Percentiles rank a stretch among this genome's conserved stretches.
These are phyloP conservation scores for Colletotrichum tamarilloi DNA, from an alignment of 2,329 filamentous ascomycete genomes.

Conservation along the genomic window DNA sequence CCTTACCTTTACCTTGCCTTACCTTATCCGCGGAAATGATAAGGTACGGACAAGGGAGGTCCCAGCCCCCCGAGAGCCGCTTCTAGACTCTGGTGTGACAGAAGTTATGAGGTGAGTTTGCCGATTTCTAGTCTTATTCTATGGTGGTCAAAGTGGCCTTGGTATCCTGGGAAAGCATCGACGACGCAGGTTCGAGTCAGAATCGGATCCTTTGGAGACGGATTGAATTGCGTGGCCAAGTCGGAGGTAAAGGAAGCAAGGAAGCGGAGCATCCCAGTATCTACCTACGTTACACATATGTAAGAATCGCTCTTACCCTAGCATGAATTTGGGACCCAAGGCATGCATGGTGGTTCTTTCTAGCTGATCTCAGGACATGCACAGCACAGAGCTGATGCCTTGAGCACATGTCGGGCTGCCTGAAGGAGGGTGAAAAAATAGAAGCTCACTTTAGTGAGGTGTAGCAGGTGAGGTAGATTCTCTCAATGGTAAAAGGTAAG, in stretches of 20 bases:
- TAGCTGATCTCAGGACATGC: conserved; percentile 7
- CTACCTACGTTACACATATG: no score
- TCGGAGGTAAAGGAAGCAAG: background rate
- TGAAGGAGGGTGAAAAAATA: background rate
- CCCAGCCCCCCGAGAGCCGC: background rate
- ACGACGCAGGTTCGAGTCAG: background rate
- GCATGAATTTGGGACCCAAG: background rate
- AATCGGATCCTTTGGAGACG: background rate
- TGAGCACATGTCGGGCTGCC: background rate
- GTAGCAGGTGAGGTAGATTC: background rate
- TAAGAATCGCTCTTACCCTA: background rate
- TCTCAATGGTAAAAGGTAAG: background rate
- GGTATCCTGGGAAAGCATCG: background rate
- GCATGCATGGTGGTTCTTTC: background rate
- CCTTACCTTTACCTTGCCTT: background rate
- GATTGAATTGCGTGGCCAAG: background rate
- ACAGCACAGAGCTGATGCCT: background rate
- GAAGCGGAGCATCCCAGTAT: background rate
- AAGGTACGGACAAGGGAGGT: background rate
- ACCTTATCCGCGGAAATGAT: background rate
- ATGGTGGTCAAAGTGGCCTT: conserved; percentile 11
- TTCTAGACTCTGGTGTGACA: background rate
- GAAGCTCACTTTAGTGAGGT: no score
- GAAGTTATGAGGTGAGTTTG: background rate
- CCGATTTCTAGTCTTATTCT: background rate